Evolutionary conservation across 1,284 basidiomycete species (phyloP).

Genomic region (Tilletiaria anomala): DNA sequence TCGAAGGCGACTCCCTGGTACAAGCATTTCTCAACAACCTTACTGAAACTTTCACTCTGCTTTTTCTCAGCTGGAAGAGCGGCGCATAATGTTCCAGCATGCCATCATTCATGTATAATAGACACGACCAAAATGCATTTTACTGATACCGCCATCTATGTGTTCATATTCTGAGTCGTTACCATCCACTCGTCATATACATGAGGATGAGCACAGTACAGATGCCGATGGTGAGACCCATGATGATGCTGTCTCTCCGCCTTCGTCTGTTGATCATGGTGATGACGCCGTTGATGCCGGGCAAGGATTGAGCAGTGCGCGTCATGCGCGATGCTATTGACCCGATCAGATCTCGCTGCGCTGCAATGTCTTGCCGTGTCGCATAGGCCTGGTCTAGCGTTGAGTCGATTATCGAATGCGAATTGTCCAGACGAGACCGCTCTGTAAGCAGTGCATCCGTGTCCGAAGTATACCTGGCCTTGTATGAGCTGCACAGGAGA

Average conservation of each 20-base stretch:
- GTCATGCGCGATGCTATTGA: constrained; percentile 70
- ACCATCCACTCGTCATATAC: too few relatives aligned
- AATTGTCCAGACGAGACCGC: constrained; percentile 73
- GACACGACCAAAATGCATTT: too few relatives aligned
- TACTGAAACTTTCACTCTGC: neutral
- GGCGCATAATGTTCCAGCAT: neutral
- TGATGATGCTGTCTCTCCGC: constrained; percentile 73
- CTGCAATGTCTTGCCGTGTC: constrained; percentile 82
- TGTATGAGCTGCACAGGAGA: constrained; percentile 51
- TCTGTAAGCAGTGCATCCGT: constrained; percentile 77
- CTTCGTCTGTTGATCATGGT: constrained; percentile 81
- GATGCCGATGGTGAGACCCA: constrained; percentile 71
- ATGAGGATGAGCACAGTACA: constrained; percentile 65
- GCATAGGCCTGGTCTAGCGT: constrained; percentile 89
- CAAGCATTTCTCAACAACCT: neutral
- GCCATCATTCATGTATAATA: too few relatives aligned
- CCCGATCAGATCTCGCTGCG: constrained; percentile 60
- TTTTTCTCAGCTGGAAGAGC: constrained; percentile 1
- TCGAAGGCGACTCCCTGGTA: neutral
- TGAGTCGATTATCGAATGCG: constrained; percentile 86
- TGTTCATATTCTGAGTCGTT: too few relatives aligned
- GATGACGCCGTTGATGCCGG: constrained; percentile 80
- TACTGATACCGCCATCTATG: too few relatives aligned
- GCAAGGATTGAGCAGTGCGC: constrained; percentile 56
- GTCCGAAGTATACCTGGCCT: constrained; percentile 54